These are phyloP conservation scores for Niebla homalea DNA, from an alignment of 495 filamentous ascomycete species.

Conservation along the genomic window DNA sequence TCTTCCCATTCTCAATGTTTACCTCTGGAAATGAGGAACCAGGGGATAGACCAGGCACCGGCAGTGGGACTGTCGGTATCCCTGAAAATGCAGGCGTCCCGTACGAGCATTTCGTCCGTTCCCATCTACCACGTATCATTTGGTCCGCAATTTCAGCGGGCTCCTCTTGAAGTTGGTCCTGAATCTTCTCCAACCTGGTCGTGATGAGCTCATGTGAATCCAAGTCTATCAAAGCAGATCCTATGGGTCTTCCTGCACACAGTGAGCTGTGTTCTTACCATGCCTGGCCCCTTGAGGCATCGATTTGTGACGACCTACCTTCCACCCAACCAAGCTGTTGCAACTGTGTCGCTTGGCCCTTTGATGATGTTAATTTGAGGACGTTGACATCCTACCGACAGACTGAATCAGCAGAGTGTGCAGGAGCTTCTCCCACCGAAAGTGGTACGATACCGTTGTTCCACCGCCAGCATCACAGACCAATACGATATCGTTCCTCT, in stretches of 20 bases:
- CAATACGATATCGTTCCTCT: conserved; percentile 33
- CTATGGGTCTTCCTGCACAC: conserved; percentile 23
- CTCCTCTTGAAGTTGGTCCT: conserved; percentile 11
- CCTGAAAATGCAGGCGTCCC: conserved; percentile 20
- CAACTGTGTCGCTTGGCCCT: conserved; percentile 21
- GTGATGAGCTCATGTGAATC: conserved; percentile 18
- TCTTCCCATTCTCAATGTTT: conserved; percentile 22
- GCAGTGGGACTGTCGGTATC: conserved; percentile 20
- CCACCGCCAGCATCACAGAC: conserved; percentile 45
- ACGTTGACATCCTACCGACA: conserved; percentile 23
- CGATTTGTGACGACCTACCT: conserved; percentile 9
- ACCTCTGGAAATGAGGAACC: conserved; percentile 17
- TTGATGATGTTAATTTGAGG: conserved; percentile 20
- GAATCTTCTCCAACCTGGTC: conserved; percentile 17
- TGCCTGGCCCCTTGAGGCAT: neutral
- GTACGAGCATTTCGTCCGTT: conserved; percentile 29
- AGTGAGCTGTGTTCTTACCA: neutral
- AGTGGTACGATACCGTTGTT: conserved; percentile 22
- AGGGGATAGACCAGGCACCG: conserved; percentile 19
- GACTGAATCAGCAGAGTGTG: no score
- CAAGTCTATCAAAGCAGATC: conserved; percentile 29
- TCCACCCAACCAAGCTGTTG: conserved; percentile 29
- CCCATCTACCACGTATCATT: conserved; percentile 28
- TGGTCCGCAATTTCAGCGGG: conserved; percentile 19
- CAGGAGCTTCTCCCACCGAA: no score